phyloP scores from a whole-genome alignment of 2,329 filamentous ascomycete genomes.

The Colletotrichum eleusines region DNA sequence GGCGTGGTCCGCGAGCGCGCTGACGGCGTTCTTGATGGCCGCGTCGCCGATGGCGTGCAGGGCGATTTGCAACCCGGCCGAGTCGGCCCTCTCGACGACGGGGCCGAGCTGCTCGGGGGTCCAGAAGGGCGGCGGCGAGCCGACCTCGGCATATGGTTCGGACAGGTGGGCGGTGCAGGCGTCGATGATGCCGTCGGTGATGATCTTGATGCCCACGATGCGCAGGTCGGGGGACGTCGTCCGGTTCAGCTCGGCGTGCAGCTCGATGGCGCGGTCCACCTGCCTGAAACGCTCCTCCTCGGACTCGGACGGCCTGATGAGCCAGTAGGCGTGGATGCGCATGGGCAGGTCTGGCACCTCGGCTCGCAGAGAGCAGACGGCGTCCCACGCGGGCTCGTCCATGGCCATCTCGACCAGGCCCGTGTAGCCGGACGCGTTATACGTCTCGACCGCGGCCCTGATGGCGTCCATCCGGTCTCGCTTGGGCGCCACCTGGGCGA shows the following conservation, averaged over 20 bases:
- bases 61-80: conserved; percentile 64
- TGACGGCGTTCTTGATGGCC: conserved; percentile 63
- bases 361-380: conserved; percentile 58
- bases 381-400: conserved; percentile 68
- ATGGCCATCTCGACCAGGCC: conserved; percentile 72
- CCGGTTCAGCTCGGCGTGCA: conserved; percentile 53
- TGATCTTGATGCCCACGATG: conserved; percentile 69
- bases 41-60: conserved; percentile 70
- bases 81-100: conserved; percentile 62
- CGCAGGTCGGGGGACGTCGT: conserved; percentile 53
- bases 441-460: conserved; percentile 61
- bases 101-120: conserved; percentile 60
- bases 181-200: conserved; percentile 70
- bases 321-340: conserved; percentile 68
- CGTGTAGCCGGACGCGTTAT: conserved; percentile 65
- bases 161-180: conserved; percentile 67
- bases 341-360: conserved; percentile 55
- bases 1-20: conserved; percentile 55
- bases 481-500: conserved; percentile 60
- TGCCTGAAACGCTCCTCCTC: conserved; percentile 59
- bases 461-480: conserved; percentile 63
- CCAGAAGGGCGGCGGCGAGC: conserved; percentile 63
- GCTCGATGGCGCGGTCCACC: conserved; percentile 62
- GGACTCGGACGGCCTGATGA: conserved; percentile 62
- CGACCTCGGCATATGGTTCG: conserved; percentile 64